A percentile compares a stretch with the other conserved stretches of the same genome.
phyloP scores from a whole-genome alignment of 1,284 basidiomycete genomes.

The Ganoderma resinaceum region DNA sequence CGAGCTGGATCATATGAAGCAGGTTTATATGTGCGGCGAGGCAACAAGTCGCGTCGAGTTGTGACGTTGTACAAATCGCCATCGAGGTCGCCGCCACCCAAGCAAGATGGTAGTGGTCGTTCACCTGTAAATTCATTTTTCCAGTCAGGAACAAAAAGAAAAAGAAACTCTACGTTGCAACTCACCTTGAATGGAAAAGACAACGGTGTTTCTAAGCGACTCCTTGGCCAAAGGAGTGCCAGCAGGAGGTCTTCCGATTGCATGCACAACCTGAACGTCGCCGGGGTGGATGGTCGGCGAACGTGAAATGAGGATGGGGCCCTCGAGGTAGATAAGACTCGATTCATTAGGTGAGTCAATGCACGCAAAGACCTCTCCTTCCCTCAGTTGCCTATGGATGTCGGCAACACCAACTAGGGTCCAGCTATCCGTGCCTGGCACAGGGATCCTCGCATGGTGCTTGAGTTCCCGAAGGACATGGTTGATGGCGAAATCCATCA shows the following conservation, averaged over 20 bases:
- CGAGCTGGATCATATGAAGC: constrained; percentile 60
- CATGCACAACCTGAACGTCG: constrained; percentile 65
- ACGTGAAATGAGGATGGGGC: constrained; percentile 63
- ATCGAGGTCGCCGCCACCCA: constrained; percentile 74
- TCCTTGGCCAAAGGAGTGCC: constrained; percentile 59
- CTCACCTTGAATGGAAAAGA: constrained; percentile 64
- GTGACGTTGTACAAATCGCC: constrained; percentile 67
- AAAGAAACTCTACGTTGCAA: not conserved
- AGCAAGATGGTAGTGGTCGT: constrained; percentile 65
- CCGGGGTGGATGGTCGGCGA: constrained; percentile 75
- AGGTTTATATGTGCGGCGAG: constrained; percentile 43
- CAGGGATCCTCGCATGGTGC: constrained; percentile 70
- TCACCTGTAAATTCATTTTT: constrained; percentile 45
- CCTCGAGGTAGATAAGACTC: constrained; percentile 56
- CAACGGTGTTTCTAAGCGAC: constrained; percentile 61
- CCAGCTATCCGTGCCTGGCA: constrained; percentile 56
- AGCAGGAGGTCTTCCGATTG: constrained; percentile 62
- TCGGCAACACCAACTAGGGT: constrained; percentile 77
- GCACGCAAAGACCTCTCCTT: constrained; percentile 66
- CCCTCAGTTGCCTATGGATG: constrained; percentile 55
- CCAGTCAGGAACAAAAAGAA: not conserved
- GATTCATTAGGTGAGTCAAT: constrained; percentile 49
- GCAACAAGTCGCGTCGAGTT: constrained; percentile 30
- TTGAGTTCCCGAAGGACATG: constrained; percentile 73
- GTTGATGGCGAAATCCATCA: constrained; percentile 60